These are phyloP conservation scores for Sclerotinia glacialis DNA, from an alignment of 2,329 filamentous ascomycete species.

Conservation along the genomic window DNA sequence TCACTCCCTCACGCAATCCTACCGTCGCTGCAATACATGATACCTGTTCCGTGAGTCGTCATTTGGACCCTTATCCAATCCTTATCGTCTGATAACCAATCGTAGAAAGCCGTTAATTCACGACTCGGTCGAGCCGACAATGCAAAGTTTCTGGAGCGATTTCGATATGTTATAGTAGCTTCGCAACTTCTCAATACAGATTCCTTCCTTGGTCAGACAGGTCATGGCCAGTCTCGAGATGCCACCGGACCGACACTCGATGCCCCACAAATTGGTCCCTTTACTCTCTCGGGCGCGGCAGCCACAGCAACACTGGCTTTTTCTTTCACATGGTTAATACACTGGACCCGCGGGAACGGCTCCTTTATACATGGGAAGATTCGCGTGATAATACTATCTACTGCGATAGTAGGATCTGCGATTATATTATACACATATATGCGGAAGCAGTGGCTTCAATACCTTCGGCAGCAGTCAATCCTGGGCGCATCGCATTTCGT, in stretches of 20 bases:
- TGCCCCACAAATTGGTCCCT: constrained; percentile 41
- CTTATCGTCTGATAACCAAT: constrained; percentile 29
- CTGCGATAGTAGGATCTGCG: constrained; percentile 51
- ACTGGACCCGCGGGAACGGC: constrained; percentile 62
- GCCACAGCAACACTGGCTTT: constrained; percentile 63
- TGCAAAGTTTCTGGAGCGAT: constrained; percentile 82
- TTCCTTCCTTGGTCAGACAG: constrained; percentile 48
- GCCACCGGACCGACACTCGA: constrained; percentile 25
- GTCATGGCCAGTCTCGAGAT: constrained; percentile 32
- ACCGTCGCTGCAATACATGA: constrained; percentile 48
- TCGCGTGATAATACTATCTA: constrained; percentile 47
- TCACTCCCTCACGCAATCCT: constrained; percentile 44
- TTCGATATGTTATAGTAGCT: constrained; percentile 88
- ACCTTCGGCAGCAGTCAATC: constrained; percentile 71
- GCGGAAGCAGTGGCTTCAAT: constrained; percentile 77
- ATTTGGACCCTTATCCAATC: not conserved
- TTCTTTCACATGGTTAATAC: constrained; percentile 57
- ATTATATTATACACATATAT: constrained; percentile 67
- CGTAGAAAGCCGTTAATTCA: constrained; percentile 66
- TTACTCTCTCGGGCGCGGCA: constrained; percentile 63
- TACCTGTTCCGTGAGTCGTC: constrained; percentile 50
- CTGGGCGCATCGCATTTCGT: constrained; percentile 67
- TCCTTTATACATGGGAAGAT: constrained; percentile 55
- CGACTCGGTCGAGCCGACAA: constrained; percentile 76
- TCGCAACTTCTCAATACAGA: constrained; percentile 81